phyloP scores from a whole-genome alignment of 1,284 basidiomycete genomes.

The Pascua sp. region DNA sequence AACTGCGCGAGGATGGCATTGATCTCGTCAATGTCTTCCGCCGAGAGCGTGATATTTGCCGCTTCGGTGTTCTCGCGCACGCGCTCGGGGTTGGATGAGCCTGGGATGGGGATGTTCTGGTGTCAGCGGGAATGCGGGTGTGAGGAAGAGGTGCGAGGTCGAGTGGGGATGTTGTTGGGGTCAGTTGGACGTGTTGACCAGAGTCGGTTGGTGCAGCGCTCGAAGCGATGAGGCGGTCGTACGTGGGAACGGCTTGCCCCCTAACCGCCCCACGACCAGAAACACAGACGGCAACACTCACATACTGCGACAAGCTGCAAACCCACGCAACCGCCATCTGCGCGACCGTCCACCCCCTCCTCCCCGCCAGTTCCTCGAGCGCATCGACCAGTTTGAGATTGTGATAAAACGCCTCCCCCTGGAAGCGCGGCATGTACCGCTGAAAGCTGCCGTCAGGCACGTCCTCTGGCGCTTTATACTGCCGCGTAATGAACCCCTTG shows the following conservation, averaged over 20 bases:
- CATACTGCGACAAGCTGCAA: conserved; percentile 51
- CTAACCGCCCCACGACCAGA: too few relatives aligned
- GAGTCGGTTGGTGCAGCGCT: too few relatives aligned
- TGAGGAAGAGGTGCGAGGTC: too few relatives aligned
- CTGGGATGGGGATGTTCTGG: conserved; percentile 58
- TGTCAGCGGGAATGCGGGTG: background rate
- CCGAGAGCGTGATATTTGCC: conserved; percentile 51
- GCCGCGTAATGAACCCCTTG: conserved; percentile 59
- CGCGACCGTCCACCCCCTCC: conserved; percentile 56
- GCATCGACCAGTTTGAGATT: conserved; percentile 59
- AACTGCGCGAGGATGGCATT: conserved; percentile 47
- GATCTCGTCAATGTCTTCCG: conserved; percentile 46
- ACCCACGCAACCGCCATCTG: conserved; percentile 66
- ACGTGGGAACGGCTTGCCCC: too few relatives aligned
- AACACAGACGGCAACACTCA: too few relatives aligned
- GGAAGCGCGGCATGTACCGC: conserved; percentile 37
- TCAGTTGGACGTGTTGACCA: too few relatives aligned
- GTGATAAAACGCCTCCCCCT: conserved; percentile 54
- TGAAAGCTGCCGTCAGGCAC: conserved; percentile 51
- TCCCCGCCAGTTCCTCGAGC: conserved; percentile 52
- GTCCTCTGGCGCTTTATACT: conserved; percentile 54
- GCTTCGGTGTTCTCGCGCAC: conserved; percentile 54
- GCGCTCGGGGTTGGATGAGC: conserved; percentile 53
- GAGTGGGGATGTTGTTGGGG: too few relatives aligned
- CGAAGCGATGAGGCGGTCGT: background rate